These are phyloP conservation scores for Boletus sp. DNA, from an alignment of 1,284 basidiomycete genomes.

Conservation along the genomic window DNA sequence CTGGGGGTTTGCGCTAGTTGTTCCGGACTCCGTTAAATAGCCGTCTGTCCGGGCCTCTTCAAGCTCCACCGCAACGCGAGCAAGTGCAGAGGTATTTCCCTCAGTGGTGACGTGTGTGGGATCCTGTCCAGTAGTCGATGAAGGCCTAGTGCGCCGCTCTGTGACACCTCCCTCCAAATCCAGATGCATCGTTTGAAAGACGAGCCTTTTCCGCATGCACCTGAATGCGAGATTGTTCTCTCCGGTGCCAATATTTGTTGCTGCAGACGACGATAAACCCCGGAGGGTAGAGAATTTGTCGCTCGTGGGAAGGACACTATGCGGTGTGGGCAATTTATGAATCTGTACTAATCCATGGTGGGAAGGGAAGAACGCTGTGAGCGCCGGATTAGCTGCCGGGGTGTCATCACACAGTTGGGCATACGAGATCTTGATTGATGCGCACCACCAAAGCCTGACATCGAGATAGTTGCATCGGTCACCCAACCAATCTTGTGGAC, in stretches of 20 bases:
- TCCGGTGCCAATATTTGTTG: constrained; percentile 52
- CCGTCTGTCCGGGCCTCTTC: constrained; percentile 19
- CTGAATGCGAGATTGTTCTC: constrained; percentile 97
- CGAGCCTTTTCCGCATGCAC: constrained; percentile 80
- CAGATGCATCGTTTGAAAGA: constrained; percentile 91
- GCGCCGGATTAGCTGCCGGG: constrained; percentile 57
- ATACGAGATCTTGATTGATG: constrained; percentile 13
- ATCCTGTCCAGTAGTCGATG: constrained; percentile 26
- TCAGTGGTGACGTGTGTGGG: constrained; percentile 13
- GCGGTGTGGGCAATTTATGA: constrained; percentile 66
- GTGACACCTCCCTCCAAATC: constrained; percentile 90
- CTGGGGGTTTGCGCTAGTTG: neutral
- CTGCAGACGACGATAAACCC: constrained; percentile 57
- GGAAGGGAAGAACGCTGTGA: constrained; percentile 68
- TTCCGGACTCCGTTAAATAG: constrained; percentile 6
- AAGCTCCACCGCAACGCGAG: constrained; percentile 28
- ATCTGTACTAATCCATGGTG: constrained; percentile 82
- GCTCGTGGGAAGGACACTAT: constrained; percentile 67
- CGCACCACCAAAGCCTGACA: constrained; percentile 79
- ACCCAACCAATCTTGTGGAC: constrained; percentile 75
- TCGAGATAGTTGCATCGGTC: constrained; percentile 69
- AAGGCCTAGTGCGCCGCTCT: constrained; percentile 73
- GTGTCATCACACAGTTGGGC: constrained; percentile 11
- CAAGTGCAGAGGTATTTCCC: constrained; percentile 6
- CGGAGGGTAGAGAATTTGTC: constrained; percentile 75